Conservation (phyloP, 495 filamentous ascomycete genomes). For the Neurospora sp. region DNA sequence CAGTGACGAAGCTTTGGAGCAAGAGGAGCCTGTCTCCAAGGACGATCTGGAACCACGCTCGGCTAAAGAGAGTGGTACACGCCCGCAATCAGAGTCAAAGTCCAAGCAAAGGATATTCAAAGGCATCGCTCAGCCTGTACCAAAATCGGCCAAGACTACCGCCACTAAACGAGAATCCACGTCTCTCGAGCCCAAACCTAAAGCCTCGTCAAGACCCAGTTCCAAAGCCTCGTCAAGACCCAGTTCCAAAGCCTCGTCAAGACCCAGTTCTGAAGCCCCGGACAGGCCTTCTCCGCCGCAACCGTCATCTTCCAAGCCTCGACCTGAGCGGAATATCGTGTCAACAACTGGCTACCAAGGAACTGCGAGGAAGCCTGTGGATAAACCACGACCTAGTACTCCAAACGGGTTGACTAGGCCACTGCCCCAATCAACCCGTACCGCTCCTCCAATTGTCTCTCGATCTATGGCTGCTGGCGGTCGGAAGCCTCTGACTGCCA, state of each 20-base stretch:
- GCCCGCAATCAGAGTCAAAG: background rate
- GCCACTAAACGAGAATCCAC: background rate
- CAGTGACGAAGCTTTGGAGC: background rate
- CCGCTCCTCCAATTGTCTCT: background rate
- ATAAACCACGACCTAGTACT: background rate
- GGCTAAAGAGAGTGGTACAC: background rate
- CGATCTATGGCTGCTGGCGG: background rate
- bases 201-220: background rate
- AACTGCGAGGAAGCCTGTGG: slow-evolving; percentile 13
- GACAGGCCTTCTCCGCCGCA: background rate
- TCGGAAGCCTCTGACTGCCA: slow-evolving; percentile 7
- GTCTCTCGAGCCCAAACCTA: background rate
- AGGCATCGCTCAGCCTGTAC: background rate
- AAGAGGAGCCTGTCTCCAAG: background rate
- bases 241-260: background rate
- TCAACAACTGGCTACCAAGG: slow-evolving; percentile 21
- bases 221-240: background rate
- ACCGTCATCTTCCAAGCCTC: background rate
- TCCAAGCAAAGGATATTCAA: slow-evolving; percentile 3
- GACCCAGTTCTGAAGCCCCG: background rate
- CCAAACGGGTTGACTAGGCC: background rate
- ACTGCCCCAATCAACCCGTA: background rate
- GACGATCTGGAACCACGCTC: background rate
- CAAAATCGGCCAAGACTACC: background rate
- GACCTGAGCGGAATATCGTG: background rate